Evolutionary conservation across 1,284 basidiomycete species (phyloP).

Genomic region (Paramarasmius palmivorus): DNA sequence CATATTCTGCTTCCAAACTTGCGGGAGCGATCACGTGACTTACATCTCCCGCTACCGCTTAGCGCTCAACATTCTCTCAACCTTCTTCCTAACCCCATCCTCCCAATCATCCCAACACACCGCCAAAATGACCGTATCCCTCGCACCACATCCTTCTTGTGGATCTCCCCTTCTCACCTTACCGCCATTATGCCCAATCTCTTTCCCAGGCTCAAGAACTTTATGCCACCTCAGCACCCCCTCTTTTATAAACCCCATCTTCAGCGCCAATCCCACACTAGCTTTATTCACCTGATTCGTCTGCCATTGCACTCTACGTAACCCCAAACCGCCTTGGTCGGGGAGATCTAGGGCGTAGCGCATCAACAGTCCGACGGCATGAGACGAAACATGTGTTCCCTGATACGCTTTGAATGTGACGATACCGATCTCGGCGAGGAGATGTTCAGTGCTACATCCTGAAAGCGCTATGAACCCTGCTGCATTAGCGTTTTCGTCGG

Average conservation of each 20-base stretch:
- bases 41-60: too few relatives aligned
- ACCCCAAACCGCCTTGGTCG: conserved; percentile 46
- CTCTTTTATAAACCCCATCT: conserved; percentile 64
- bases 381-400: conserved; percentile 61
- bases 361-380: conserved; percentile 61
- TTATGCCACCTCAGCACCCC: conserved; percentile 55
- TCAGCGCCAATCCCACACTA: conserved; percentile 52
- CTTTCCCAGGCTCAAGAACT: conserved; percentile 38
- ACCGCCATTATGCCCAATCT: conserved; percentile 32
- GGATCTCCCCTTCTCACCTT: conserved; percentile 40
- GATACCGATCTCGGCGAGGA: conserved; percentile 52
- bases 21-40: too few relatives aligned
- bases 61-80: conserved; percentile 36
- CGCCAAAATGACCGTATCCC: conserved; percentile 48
- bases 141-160: conserved; percentile 33
- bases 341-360: conserved; percentile 55
- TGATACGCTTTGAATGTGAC: conserved; percentile 60
- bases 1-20: too few relatives aligned
- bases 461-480: conserved; percentile 47
- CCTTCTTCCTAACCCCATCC: conserved; percentile 42
- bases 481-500: too few relatives aligned
- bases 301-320: conserved; percentile 68
- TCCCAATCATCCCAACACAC: conserved; percentile 72
- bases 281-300: conserved; percentile 50
- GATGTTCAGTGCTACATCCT: conserved; percentile 35